Evolutionary conservation across 2,329 filamentous ascomycete species (phyloP).

Genomic region (Aureobasidium sp.): DNA sequence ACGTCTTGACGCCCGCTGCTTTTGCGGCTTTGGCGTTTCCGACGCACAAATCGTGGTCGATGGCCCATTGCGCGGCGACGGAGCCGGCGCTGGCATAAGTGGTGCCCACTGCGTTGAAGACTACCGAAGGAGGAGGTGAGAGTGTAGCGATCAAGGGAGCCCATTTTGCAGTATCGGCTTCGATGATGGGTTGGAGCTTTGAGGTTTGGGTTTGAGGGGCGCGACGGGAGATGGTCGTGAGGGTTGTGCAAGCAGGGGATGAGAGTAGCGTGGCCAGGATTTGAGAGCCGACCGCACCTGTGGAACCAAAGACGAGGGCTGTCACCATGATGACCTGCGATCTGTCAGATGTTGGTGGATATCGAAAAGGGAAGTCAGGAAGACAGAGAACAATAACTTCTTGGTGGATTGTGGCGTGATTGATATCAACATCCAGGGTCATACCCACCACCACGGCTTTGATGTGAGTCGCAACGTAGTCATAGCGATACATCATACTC

Average conservation of each 20-base stretch:
- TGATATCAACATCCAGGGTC: background rate
- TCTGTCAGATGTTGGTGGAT: background rate
- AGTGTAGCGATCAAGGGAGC: conserved; percentile 9
- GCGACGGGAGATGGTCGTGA: conserved; percentile 10
- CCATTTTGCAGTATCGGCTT: background rate
- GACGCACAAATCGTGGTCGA: conserved; percentile 30
- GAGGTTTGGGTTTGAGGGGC: background rate
- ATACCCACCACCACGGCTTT: background rate
- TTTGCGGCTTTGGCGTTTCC: conserved; percentile 30
- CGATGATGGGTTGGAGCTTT: background rate
- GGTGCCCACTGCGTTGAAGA: conserved; percentile 27
- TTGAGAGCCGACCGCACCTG: conserved; percentile 18
- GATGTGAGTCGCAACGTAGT: no score
- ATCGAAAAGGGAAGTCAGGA: background rate
- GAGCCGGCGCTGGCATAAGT: conserved; percentile 27
- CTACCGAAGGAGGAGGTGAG: conserved; percentile 13
- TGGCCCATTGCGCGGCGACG: conserved; percentile 29
- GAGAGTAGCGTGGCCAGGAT: conserved; percentile 16
- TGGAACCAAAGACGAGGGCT: conserved; percentile 17
- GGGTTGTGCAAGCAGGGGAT: conserved; percentile 6
- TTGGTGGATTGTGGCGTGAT: background rate
- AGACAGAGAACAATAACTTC: background rate
- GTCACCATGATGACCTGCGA: conserved; percentile 11
- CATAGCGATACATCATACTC: no score
- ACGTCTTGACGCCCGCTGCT: conserved; percentile 28